phyloP scores from a whole-genome alignment of 257 asterid species.

The Hygrophila difformis region DNA sequence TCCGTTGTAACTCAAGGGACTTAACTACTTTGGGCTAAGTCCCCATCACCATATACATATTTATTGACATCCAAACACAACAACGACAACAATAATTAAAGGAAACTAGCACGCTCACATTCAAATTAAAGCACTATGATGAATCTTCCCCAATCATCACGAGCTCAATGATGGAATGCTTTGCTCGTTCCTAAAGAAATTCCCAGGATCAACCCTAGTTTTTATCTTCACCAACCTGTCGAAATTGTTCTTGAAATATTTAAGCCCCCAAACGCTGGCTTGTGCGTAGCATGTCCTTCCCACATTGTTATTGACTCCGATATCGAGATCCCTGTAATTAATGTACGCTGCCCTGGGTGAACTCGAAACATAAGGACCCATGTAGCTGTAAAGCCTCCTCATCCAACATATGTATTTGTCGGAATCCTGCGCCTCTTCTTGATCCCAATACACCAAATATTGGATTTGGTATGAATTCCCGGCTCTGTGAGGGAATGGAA shows the following conservation, averaged over 20 bases:
- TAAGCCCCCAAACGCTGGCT: conserved; percentile 28
- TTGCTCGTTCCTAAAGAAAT: conserved; percentile 33
- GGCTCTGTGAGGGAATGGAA: conserved; percentile 31
- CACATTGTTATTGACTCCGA: conserved; percentile 15
- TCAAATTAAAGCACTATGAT: too few relatives aligned
- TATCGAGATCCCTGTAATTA: conserved; percentile 33
- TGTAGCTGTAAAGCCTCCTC: conserved; percentile 18
- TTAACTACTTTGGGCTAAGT: too few relatives aligned
- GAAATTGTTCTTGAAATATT: conserved; percentile 27
- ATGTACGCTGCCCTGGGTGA: conserved; percentile 24
- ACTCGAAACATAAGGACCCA: conserved; percentile 30
- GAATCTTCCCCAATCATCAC: too few relatives aligned
- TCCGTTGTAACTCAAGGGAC: too few relatives aligned
- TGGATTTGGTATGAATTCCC: conserved; percentile 21
- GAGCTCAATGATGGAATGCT: conserved; percentile 25
- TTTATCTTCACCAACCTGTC: conserved; percentile 19
- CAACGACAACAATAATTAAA: too few relatives aligned
- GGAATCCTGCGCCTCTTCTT: conserved; percentile 5
- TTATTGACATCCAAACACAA: too few relatives aligned
- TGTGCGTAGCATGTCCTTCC: conserved; percentile 22
- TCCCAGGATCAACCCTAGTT: conserved; percentile 17
- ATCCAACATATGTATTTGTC: conserved; percentile 20
- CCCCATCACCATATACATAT: too few relatives aligned
- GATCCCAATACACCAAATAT: conserved; percentile 20
- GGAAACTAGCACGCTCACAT: too few relatives aligned